Percentiles rank a stretch among this genome's conserved stretches.
These are phyloP conservation scores for Fusarium keratoplasticum DNA, from an alignment of 2,329 filamentous ascomycete genomes.

Conservation along the genomic window DNA sequence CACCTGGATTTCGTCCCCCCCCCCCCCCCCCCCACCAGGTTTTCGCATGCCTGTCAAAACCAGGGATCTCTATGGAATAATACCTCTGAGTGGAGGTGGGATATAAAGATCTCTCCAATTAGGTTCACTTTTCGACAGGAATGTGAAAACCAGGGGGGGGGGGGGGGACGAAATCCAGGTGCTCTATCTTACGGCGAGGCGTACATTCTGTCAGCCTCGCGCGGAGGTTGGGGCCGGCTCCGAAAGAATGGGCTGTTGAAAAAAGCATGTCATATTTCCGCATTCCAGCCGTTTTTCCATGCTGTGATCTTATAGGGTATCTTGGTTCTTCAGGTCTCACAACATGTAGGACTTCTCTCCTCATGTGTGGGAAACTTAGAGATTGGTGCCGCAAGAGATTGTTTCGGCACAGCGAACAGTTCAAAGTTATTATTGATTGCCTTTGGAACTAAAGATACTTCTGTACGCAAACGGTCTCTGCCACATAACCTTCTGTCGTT, in stretches of 20 bases:
- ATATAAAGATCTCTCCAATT: no score
- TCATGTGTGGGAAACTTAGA: neutral
- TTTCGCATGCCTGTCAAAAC: no score
- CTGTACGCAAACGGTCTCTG: neutral
- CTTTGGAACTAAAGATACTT: neutral
- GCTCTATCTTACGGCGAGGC: neutral
- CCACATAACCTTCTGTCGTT: neutral
- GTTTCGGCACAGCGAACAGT: neutral
- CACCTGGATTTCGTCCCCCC: no score
- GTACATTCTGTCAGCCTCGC: neutral
- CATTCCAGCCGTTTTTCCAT: neutral
- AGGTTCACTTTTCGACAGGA: no score
- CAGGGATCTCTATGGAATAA: no score
- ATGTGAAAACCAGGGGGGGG: no score
- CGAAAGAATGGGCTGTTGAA: neutral
- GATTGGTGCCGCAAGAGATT: neutral
- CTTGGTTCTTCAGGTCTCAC: neutral
- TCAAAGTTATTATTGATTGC: neutral
- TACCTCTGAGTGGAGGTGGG: no score
- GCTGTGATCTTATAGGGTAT: neutral
- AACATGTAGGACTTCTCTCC: neutral
- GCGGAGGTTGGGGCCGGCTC: neutral
- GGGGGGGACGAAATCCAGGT: no score
- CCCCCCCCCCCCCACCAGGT: no score
- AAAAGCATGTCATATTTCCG: neutral